These are phyloP conservation scores for Ophiognomonia clavigignenti-juglandacearum DNA, from an alignment of 2,329 filamentous ascomycete species.

Conservation along the genomic window DNA sequence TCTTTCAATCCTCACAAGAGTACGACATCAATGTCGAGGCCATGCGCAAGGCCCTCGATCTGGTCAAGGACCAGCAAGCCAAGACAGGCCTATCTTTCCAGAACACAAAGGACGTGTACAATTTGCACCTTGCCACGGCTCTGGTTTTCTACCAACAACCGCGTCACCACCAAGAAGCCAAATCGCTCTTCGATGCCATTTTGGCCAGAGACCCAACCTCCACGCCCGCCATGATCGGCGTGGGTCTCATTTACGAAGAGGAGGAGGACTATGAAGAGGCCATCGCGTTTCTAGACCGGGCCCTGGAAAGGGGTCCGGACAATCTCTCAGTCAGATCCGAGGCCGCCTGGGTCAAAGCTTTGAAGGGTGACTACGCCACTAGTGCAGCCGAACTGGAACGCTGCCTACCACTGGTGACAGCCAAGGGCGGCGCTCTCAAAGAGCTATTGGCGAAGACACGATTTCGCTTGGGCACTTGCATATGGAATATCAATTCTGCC, in stretches of 20 bases:
- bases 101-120: constrained; percentile 69
- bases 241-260: constrained; percentile 89
- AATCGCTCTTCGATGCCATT: constrained; percentile 77
- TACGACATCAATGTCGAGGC: constrained; percentile 76
- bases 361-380: constrained; percentile 68
- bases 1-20: constrained; percentile 81
- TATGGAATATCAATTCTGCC: constrained; percentile 79
- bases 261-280: constrained; percentile 84
- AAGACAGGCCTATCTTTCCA: constrained; percentile 66
- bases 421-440: constrained; percentile 50
- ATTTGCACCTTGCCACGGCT: constrained; percentile 76
- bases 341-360: constrained; percentile 85
- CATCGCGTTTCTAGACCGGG: constrained; percentile 72
- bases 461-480: constrained; percentile 79
- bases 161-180: constrained; percentile 83
- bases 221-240: constrained; percentile 78
- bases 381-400: constrained; percentile 67
- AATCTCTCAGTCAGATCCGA: constrained; percentile 82
- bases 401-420: constrained; percentile 61
- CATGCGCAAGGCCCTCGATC: constrained; percentile 66
- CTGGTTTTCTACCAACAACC: constrained; percentile 88
- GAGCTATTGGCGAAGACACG: constrained; percentile 81
- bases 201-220: constrained; percentile 70
- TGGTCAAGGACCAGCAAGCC: constrained; percentile 53
- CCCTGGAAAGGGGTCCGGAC: constrained; percentile 63